Conservation (phyloP, 345 rosid genomes). For the Erucastrum elatum region DNA sequence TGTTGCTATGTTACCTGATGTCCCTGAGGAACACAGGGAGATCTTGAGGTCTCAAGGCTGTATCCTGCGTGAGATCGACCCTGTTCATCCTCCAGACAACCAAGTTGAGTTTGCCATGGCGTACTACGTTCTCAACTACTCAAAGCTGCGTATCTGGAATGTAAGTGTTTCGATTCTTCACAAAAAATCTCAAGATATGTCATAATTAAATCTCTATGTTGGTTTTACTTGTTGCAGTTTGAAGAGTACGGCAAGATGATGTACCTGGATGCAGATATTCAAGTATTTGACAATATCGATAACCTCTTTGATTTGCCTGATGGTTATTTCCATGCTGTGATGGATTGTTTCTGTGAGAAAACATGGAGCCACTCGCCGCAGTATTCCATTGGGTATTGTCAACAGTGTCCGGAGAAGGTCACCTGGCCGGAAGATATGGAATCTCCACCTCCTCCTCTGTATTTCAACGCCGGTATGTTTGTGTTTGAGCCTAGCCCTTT, state of each 20-base stretch:
- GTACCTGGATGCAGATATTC: conserved; percentile 79
- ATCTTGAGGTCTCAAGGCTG: conserved; percentile 71
- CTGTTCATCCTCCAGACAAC: conserved; percentile 68
- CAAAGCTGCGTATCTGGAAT: conserved; percentile 85
- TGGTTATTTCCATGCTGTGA: conserved; percentile 67
- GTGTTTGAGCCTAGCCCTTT: conserved; percentile 57
- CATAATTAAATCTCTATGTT: background rate
- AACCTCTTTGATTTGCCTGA: conserved; percentile 59
- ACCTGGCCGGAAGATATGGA: conserved; percentile 63
- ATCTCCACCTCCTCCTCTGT: conserved; percentile 51
- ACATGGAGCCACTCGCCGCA: conserved; percentile 68
- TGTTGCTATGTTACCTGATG: conserved; percentile 84
- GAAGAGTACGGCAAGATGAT: conserved; percentile 77
- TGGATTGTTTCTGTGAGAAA: conserved; percentile 84
- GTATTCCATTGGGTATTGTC: conserved; percentile 70
- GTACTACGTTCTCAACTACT: conserved; percentile 78
- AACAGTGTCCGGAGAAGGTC: conserved; percentile 62
- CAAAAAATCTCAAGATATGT: background rate
- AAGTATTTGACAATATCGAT: conserved; percentile 76
- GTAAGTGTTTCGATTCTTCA: conserved; percentile 40
- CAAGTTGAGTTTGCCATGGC: conserved; percentile 76
- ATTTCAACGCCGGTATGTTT: conserved; percentile 83
- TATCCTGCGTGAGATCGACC: conserved; percentile 61
- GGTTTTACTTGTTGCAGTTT: conserved; percentile 43
- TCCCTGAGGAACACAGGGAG: conserved; percentile 70